Evolutionary conservation across 139 green algal species (phyloP), one percentile per base, ranked within the genome.

Genomic region (Chlorella sp.): DNA sequence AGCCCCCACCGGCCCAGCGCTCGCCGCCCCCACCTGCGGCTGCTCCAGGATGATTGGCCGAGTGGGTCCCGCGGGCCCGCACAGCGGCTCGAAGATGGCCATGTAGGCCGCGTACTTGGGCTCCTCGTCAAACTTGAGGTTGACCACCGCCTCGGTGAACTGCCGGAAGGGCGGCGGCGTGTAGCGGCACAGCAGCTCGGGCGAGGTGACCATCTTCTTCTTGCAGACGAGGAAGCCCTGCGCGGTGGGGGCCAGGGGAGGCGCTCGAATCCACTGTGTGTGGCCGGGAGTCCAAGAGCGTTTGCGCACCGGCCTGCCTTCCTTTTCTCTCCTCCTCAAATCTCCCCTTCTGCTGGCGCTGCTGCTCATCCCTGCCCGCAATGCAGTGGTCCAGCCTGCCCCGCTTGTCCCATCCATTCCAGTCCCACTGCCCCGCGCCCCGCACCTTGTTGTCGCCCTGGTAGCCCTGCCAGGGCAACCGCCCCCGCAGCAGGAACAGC

Each of bases 221-320:
- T 98, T 98, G 93, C 96, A 99, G 35, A 99, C 96, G 53, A 99
- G 83, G 88, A 97, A 99, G 61, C 96, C 96, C n/a, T n/a, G n/a
- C n/a, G n/a, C n/a, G n/a, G n/a, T n/a, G n/a, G n/a, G n/a, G n/a
- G n/a, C 84, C 98, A 98, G 89, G n/a, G n/a, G n/a, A n/a, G n/a
- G n/a, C n/a, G n/a, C n/a, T n/a, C n/a, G n/a, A n/a, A n/a, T n/a
- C n/a, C n/a, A n/a, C n/a, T n/a, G n/a, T n/a, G n/a, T n/a, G n/a
- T n/a, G n/a, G n/a, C n/a, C n/a, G n/a, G n/a, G n/a, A n/a, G n/a
- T n/a, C n/a, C n/a, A n/a, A n/a, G n/a, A n/a, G n/a, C n/a, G n/a
- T n/a, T n/a, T n/a, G n/a, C n/a, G n/a, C n/a, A n/a, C n/a, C n/a
- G n/a, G n/a, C n/a, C n/a, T n/a, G n/a, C n/a, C n/a, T n/a, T n/a